Base-by-base conservation (phyloP, 306 rosid genomes). In the Quercus engelmannii region DNA sequence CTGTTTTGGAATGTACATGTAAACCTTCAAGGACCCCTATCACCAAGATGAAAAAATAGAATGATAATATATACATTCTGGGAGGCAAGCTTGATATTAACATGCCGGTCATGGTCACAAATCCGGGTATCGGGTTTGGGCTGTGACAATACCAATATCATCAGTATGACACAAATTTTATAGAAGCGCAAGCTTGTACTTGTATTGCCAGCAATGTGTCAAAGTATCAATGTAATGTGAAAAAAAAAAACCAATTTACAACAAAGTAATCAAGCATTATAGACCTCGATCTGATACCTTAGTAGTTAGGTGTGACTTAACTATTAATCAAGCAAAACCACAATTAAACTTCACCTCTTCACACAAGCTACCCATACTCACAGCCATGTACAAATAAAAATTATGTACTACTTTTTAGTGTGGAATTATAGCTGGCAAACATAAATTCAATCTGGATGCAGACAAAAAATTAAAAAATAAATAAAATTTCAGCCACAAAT, bases 11-110 rank as follows among this genome's bases (percentile, higher is more conserved):
- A 31, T 56, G 46, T 61, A 65, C 51, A 51, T 64, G 68, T 30
- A 19, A 72, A 35, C 51, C 61, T 54, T 38, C 70, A 75, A 79
- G 54, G 55, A 55, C 79, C 38, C 38, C 11, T 74, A 55, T 43
- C 30, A 30, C 19, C 30, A 17, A 30, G 14, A 46, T 5, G 75
- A 4, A 76, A 25, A 71, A 13, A 17, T 19, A 17, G 13, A 4
- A n/a, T 33, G 18, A 19, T 41, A 4, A 28, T 1, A 14, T 21
- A 7, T 21, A 8, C 35, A 41, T 41, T 41, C 11, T 8, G 1
- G 46, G 11, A 8, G 12, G 46, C 38, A 33, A 33, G 38, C 38
- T 33, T 33, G 38, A 33, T 33, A 33, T 33, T 33, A 33, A 33
- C 38, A 33, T 33, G 38, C 2, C 7, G 2, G 38, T 33, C 38